A percentile compares a stretch with the other conserved stretches of the same genome.
Evolutionary conservation across 192 early-diverging fungal genomes (phyloP).

Genomic region (Geosiphon pyriformis): DNA sequence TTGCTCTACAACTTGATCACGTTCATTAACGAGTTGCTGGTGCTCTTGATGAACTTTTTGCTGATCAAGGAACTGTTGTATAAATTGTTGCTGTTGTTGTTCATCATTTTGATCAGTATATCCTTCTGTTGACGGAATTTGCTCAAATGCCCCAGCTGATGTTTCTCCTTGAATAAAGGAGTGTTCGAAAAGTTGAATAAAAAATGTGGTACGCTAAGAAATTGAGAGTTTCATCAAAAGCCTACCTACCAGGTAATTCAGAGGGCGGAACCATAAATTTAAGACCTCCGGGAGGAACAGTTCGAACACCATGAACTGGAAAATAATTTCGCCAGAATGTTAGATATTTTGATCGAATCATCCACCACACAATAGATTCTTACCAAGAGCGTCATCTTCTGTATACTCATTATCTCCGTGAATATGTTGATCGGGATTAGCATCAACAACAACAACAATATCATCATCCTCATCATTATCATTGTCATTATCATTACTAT

Average conservation of each 20-base stretch:
- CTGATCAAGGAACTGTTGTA: conserved; percentile 16
- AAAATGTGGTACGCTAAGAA: too few relatives aligned
- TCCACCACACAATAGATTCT: background rate
- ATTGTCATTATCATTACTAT: too few relatives aligned
- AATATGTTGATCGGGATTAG: background rate
- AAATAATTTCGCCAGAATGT: background rate
- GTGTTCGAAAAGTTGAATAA: too few relatives aligned
- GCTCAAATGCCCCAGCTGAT: too few relatives aligned
- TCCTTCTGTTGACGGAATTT: too few relatives aligned
- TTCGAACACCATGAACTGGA: background rate
- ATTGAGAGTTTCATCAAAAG: too few relatives aligned
- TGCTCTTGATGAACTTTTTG: too few relatives aligned
- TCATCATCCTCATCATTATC: too few relatives aligned
- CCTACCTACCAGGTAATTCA: background rate
- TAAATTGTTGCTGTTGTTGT: conserved; percentile 11
- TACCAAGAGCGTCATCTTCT: background rate
- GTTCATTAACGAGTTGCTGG: too few relatives aligned
- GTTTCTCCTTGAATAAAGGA: too few relatives aligned
- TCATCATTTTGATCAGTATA: background rate
- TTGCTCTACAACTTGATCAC: too few relatives aligned
- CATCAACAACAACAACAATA: background rate
- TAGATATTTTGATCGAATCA: background rate
- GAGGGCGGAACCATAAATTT: conserved; percentile 6
- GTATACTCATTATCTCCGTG: background rate
- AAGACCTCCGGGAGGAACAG: background rate